A percentile compares a stretch with the other conserved stretches of the same genome.
Evolutionary conservation across 352 stramenopile species (phyloP).

Genomic region (Globisporangium paddicum): DNA sequence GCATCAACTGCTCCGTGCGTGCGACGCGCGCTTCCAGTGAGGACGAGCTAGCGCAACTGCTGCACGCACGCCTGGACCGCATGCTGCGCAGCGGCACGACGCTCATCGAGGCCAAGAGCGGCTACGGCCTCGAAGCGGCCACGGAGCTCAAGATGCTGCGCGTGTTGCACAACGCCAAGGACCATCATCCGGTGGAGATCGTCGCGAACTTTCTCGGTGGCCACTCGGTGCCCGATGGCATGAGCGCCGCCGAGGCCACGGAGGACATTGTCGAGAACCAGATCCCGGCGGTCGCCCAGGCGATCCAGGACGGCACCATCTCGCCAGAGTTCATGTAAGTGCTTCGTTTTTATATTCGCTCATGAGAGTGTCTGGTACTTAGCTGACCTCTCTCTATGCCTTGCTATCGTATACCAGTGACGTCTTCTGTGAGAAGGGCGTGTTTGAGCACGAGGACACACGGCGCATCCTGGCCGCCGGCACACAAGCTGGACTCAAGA

Average conservation of each 20-base stretch:
- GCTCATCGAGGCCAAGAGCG: constrained; percentile 77
- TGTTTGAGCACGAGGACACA: constrained; percentile 80
- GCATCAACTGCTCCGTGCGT: constrained; percentile 81
- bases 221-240: constrained; percentile 74
- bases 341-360: not conserved
- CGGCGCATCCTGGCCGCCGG: constrained; percentile 67
- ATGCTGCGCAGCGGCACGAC: constrained; percentile 77
- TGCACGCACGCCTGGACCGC: constrained; percentile 53
- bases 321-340: constrained; percentile 76
- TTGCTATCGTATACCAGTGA: constrained; percentile 23
- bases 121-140: constrained; percentile 77
- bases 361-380: not conserved
- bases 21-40: constrained; percentile 62
- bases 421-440: constrained; percentile 83
- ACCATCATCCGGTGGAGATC: constrained; percentile 57
- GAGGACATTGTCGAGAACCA: constrained; percentile 72
- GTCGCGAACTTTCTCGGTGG: constrained; percentile 73
- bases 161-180: constrained; percentile 58
- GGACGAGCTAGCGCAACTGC: constrained; percentile 43
- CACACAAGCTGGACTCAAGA: constrained; percentile 53
- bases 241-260: constrained; percentile 53
- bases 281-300: constrained; percentile 60
- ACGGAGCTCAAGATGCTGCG: constrained; percentile 84
- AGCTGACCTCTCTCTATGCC: not conserved
- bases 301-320: constrained; percentile 65